Evolutionary conservation across 371 early-diverging fungal genomes (phyloP).

Genomic region (Apophysomyces trapeziformis): DNA sequence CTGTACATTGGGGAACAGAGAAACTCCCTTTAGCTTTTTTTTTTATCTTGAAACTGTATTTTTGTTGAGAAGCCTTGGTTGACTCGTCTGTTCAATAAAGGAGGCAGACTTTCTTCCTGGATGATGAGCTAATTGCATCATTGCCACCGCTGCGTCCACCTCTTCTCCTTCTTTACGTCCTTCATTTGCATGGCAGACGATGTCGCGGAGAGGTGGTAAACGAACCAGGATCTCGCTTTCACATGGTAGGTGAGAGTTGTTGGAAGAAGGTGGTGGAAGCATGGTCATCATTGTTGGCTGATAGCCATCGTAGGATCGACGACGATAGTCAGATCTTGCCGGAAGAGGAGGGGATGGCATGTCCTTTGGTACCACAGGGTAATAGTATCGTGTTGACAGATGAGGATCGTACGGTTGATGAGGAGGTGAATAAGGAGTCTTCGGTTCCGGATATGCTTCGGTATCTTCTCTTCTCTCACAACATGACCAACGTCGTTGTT

Average conservation of each 20-base stretch:
- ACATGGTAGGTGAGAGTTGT: background rate
- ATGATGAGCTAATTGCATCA: slow-evolving; percentile 36
- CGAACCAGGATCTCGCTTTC: background rate
- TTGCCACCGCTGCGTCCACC: slow-evolving; percentile 41
- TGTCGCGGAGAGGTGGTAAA: slow-evolving; percentile 27
- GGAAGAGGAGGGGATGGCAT: slow-evolving; percentile 12
- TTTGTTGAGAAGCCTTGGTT: background rate
- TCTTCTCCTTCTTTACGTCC: slow-evolving; percentile 14
- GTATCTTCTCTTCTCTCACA: background rate
- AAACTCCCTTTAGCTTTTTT: too few species aligned
- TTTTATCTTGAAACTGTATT: background rate
- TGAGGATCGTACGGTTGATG: slow-evolving; percentile 17
- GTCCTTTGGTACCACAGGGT: background rate
- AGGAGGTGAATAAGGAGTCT: slow-evolving; percentile 21
- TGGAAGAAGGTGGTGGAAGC: background rate
- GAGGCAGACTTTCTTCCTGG: background rate
- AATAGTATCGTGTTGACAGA: slow-evolving; percentile 5
- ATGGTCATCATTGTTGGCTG: background rate
- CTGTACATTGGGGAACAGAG: background rate
- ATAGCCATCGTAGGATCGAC: background rate
- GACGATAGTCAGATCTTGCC: background rate
- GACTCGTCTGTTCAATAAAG: background rate
- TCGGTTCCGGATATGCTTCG: background rate
- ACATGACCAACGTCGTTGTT: background rate
- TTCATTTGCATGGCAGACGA: slow-evolving; percentile 11